Base-by-base conservation (phyloP, 768 basidiomycete genomes). In the Podaxis mareebaensis region DNA sequence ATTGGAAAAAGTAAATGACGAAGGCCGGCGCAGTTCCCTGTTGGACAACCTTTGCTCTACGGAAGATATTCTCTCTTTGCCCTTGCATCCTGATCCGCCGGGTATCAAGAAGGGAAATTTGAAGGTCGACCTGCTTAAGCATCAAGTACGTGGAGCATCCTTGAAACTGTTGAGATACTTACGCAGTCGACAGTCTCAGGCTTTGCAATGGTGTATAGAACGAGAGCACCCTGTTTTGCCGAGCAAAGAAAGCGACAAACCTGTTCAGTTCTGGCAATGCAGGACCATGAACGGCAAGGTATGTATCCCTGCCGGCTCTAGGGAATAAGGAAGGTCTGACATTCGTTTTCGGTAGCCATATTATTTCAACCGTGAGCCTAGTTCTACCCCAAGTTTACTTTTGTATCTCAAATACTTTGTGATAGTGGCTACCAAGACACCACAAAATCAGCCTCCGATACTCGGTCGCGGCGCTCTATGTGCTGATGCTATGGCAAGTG, bases 261-360 rank as follows among this genome's bases (percentile, higher is more conserved):
- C 93, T 0, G 91, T 94, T 1, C 95, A 96, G 73, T 95, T 97
- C 69, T 97, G 95, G 95, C 88, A 93, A 69, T 73, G 88, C 30
- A 83, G 76, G 68, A 88, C 83, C 69, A 77, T 73, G 30, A 81
- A 78, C 0, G 69, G 71, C 54, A 86, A 89, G 78, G 91, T 87
- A 63, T 17, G 78, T 67, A 44, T 30, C 66, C 55, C 40, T 30
- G 49, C 53, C 33, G 26, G 17, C 38, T 8, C 20, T 33, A 33
- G 22, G 44, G 15, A 17, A 46, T 53, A 36, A 46, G 26, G 38
- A 52, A 40, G 38, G 6, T 22, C 20, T 63, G 26, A 59, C 15
- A 26, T 38, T 44, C 20, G 1, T 7, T 54, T 39, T 55, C 36
- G 46, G n/a, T 53, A 89, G 84, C 60, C 77, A 2, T 91, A 87